Conservation (phyloP, 2,329 filamentous ascomycete genomes). For the Berkeleyomyces rouxiae region DNA sequence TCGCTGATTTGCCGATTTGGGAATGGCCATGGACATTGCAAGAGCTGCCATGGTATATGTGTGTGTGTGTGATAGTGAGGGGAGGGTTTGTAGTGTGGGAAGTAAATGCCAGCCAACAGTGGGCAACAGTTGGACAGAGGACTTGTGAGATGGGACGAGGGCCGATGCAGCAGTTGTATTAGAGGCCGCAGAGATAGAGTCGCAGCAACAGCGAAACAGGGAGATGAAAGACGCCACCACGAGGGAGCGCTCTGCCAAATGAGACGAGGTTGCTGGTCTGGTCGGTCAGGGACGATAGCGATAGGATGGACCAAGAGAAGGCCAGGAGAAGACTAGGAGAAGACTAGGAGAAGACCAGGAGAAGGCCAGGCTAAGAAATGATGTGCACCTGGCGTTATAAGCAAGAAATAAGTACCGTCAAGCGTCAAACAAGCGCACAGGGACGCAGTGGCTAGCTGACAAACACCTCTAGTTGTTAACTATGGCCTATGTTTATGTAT, state of each 20-base stretch:
- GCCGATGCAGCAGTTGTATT: background rate
- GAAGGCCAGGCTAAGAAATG: background rate
- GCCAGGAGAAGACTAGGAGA: background rate
- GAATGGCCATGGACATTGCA: slow-evolving; percentile 10
- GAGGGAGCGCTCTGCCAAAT: background rate
- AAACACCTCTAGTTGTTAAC: background rate
- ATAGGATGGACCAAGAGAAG: background rate
- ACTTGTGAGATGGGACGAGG: background rate
- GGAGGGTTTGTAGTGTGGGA: background rate
- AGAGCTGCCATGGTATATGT: slow-evolving; percentile 4
- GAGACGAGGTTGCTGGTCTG: background rate
- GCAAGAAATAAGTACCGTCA: background rate
- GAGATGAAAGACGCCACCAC: background rate
- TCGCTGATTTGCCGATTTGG: background rate
- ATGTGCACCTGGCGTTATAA: background rate
- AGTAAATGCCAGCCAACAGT: background rate
- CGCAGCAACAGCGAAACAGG: background rate
- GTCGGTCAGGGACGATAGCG: background rate
- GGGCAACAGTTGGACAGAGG: background rate
- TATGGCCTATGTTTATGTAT: background rate
- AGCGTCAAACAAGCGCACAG: background rate
- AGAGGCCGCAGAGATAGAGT: background rate
- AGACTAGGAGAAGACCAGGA: background rate
- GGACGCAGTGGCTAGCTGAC: background rate
- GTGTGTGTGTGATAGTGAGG: background rate